Percentiles rank a stretch among this genome's conserved stretches.
phyloP scores from a whole-genome alignment of 495 filamentous ascomycete species.

The Mycothermus thermophilus region DNA sequence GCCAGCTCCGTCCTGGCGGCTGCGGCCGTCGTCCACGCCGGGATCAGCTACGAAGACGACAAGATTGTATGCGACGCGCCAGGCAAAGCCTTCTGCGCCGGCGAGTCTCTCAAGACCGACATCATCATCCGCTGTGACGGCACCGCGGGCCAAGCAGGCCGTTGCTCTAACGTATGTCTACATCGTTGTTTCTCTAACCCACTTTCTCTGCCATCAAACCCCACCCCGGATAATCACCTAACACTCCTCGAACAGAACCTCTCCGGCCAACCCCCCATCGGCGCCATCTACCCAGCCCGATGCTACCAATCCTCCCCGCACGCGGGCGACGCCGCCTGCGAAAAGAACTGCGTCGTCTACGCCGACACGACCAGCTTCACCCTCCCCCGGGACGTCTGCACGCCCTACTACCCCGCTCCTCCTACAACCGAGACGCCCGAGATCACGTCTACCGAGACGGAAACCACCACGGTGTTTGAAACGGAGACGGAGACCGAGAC shows the following conservation, averaged over 20 bases:
- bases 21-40: slow-evolving; percentile 17
- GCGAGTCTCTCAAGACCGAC: slow-evolving; percentile 16
- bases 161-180: slow-evolving; percentile 16
- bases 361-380: slow-evolving; percentile 11
- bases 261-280: slow-evolving; percentile 16
- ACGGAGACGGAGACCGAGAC: too few species aligned
- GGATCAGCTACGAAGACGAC: slow-evolving; percentile 10
- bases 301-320: slow-evolving; percentile 15
- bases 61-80: slow-evolving; percentile 10
- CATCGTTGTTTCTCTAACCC: too few species aligned
- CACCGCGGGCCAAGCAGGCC: slow-evolving; percentile 9
- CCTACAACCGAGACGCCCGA: too few species aligned
- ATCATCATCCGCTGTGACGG: slow-evolving; percentile 24
- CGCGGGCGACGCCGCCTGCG: slow-evolving; percentile 20
- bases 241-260: slow-evolving; percentile 13
- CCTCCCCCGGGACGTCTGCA: slow-evolving; percentile 13
- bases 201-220: neutral
- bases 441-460: too few species aligned
- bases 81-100: slow-evolving; percentile 19
- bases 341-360: slow-evolving; percentile 28
- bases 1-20: slow-evolving; percentile 11
- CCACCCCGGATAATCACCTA: neutral
- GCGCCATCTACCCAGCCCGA: slow-evolving; percentile 7
- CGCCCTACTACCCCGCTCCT: slow-evolving; percentile 9
- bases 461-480: too few species aligned